Conservation (phyloP, 169 alveolate species). For the Plasmodium chabaudi region DNA sequence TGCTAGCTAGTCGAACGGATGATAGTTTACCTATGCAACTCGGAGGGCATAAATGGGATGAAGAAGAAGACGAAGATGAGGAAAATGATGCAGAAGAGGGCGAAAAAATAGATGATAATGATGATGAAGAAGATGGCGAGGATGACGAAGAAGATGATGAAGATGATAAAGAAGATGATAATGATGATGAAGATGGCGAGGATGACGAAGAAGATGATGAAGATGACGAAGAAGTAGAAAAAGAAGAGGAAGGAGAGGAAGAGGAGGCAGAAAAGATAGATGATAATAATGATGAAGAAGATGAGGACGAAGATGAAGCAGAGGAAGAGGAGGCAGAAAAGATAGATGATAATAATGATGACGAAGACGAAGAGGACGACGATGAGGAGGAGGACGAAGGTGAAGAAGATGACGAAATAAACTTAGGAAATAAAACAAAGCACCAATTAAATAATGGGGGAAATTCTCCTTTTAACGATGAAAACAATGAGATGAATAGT, state of each 20-base stretch:
- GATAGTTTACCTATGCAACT: background rate
- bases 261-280: background rate
- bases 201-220: constrained; percentile 5
- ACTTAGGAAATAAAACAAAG: too few species aligned
- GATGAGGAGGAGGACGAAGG: background rate
- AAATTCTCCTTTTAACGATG: background rate
- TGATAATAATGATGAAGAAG: background rate
- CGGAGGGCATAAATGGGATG: background rate
- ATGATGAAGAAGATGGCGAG: background rate
- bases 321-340: background rate
- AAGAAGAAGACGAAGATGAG: background rate
- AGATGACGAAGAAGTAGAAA: background rate
- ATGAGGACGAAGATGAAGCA: background rate
- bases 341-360: constrained; percentile 9
- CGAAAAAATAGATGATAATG: constrained; percentile 2
- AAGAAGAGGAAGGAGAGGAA: background rate
- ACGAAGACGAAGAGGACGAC: background rate
- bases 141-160: constrained; percentile 6
- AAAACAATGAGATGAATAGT: background rate
- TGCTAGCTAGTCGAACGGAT: background rate
- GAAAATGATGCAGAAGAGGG: background rate
- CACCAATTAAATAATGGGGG: too few species aligned
- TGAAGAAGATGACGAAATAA: too few species aligned
- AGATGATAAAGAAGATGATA: constrained; percentile 11
- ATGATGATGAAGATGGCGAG: background rate